Evolutionary conservation across 2,329 filamentous ascomycete species (phyloP), one percentile per base, ranked within the genome.

Genomic region (Penicillium digitatum): DNA sequence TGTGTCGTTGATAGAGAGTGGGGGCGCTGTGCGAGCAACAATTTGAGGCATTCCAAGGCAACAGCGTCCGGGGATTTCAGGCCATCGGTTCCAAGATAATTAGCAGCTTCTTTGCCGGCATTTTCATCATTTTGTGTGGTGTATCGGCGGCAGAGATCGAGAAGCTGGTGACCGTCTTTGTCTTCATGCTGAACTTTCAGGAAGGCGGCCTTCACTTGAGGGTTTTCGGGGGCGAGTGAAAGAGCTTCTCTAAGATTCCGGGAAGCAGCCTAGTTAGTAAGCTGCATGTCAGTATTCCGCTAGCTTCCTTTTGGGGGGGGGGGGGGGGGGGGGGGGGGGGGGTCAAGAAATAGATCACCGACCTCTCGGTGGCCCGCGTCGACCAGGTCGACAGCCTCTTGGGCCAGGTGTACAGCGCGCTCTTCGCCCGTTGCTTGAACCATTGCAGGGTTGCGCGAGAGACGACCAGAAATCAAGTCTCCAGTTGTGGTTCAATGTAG

Each of bases 171-270:
- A 24, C 68, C 66, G 56, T 65, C 68, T 57, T 72, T 68, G 54
- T 76, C 75, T 54, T 76, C 72, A 44, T 74, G 69, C 44, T 72
- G 71, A 49, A 79, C 73, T 58, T 76, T 75, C 38, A 76, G 58
- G 44, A 80, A 74, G 27, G 76, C 76, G 29, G 72, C 68, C 62
- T 75, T 76, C 51, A 80, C 76, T 43, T 76, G 68, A 12, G 70
- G 61, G 55, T 77, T 74, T 27, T 78, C 72, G 34, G 76, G 74
- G 24, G 75, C 76, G 31, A 80, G 67, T 27, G 75, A 72, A 44
- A 77, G 71, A n/a, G 78, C 78, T 69, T 79, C 76, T 66, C 76
- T 74, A 52, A 80, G 69, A 60, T 77, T 78, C 59, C 76, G 68
- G 39, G 76, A 76, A 35, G 76, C 77, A 54, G 76, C 73, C 77